Evolutionary conservation across 2,329 filamentous ascomycete genomes (phyloP).

Genomic region (Hymenoscyphus scutula): DNA sequence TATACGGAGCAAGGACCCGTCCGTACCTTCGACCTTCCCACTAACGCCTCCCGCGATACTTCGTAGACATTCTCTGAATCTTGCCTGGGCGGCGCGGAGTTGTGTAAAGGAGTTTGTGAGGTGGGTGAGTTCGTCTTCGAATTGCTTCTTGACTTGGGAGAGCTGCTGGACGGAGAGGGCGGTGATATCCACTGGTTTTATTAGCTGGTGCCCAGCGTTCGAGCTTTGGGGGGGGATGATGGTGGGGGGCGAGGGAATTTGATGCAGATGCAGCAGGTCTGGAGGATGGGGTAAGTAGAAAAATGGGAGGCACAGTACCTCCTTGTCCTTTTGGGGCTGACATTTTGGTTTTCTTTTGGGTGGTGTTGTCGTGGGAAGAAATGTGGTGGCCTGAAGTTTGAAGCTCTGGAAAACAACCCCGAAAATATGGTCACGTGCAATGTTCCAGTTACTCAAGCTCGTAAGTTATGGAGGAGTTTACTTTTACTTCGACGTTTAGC

Average conservation of each 20-base stretch:
- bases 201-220: too few species aligned
- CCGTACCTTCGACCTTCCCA: constrained; percentile 38
- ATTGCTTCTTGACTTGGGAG: constrained; percentile 87
- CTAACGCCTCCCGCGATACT: constrained; percentile 64
- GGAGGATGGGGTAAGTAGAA: too few species aligned
- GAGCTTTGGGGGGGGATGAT: not conserved
- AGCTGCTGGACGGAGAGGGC: constrained; percentile 82
- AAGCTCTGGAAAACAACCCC: not conserved
- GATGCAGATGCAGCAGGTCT: too few species aligned
- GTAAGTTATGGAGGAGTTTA: not conserved
- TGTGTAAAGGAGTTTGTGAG: constrained; percentile 87
- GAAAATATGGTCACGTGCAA: not conserved
- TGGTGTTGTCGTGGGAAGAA: not conserved
- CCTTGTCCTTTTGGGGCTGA: constrained; percentile 22
- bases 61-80: constrained; percentile 85
- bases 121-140: constrained; percentile 94
- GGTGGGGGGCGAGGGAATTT: not conserved
- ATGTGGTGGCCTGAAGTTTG: not conserved
- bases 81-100: constrained; percentile 82
- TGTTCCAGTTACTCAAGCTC: too few species aligned
- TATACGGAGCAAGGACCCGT: too few species aligned
- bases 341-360: constrained; percentile 7
- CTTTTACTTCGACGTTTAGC: not conserved
- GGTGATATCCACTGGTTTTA: constrained; percentile 61
- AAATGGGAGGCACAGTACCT: too few species aligned